phyloP scores from a whole-genome alignment of 2,329 filamentous ascomycete species.

The Curvularia eragrostidis region DNA sequence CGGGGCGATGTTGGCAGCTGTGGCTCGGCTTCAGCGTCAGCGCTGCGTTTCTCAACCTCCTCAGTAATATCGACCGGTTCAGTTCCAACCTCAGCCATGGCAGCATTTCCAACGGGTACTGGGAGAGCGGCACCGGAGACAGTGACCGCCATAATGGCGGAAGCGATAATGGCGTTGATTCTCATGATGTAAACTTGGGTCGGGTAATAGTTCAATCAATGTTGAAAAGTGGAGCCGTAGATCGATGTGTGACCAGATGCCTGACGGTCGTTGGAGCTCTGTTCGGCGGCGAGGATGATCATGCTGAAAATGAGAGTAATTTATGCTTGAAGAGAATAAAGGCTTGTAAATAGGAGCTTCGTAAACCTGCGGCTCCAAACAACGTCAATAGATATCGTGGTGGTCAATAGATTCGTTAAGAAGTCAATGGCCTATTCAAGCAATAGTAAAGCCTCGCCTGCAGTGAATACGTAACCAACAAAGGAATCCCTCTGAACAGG shows the following conservation, averaged over 20 bases:
- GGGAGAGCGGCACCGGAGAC: conserved; percentile 51
- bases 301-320: conserved; percentile 12
- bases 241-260: conserved; percentile 15
- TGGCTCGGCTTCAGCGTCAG: conserved; percentile 16
- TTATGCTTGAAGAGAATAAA: conserved; percentile 15
- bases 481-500: conserved; percentile 22
- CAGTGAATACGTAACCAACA: conserved; percentile 22
- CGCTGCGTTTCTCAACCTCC: conserved; percentile 7
- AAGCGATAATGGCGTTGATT: conserved; percentile 52
- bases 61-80: neutral
- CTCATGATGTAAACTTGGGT: conserved; percentile 54
- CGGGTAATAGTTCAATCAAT: conserved; percentile 27
- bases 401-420: conserved; percentile 22
- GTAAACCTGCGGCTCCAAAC: conserved; percentile 14
- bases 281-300: conserved; percentile 17
- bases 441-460: conserved; percentile 14
- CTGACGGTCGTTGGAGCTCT: conserved; percentile 18
- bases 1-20: conserved; percentile 6
- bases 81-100: neutral
- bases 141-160: conserved; percentile 52
- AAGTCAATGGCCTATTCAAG: conserved; percentile 20
- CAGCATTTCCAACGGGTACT: conserved; percentile 30
- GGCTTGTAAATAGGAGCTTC: conserved; percentile 10
- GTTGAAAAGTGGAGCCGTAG: conserved; percentile 14
- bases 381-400: conserved; percentile 28